phyloP scores from a whole-genome alignment of 257 asterid species.

The Anisodus tanguticus region DNA sequence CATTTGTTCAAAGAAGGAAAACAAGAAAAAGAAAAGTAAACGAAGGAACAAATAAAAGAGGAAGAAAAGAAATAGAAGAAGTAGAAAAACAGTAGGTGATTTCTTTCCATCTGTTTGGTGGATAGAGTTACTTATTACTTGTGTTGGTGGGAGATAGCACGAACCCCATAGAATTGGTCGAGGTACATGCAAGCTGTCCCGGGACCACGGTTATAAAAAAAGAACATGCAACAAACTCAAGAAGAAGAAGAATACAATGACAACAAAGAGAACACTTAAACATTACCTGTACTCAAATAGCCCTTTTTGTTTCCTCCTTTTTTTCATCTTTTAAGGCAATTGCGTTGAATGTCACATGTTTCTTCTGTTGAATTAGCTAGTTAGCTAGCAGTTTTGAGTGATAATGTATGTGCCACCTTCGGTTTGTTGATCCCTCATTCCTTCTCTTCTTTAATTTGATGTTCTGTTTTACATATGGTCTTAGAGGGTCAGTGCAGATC shows the following conservation, averaged over 20 bases:
- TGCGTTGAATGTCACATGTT: background rate
- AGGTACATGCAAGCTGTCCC: background rate
- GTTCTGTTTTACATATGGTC: conserved; percentile 1
- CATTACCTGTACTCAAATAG: background rate
- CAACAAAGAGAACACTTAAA: background rate
- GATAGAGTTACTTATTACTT: background rate
- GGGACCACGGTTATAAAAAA: background rate
- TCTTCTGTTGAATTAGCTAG: background rate
- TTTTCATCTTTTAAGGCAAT: conserved; percentile 10
- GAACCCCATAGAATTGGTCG: background rate
- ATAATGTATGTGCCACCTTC: background rate
- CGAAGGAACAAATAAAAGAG: background rate
- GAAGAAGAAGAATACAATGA: background rate
- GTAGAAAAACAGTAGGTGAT: background rate
- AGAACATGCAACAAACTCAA: background rate
- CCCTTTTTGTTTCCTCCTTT: background rate
- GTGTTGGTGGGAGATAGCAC: background rate
- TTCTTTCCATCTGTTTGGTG: background rate
- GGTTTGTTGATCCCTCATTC: background rate
- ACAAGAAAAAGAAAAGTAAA: background rate
- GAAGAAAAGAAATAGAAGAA: conserved; percentile 13
- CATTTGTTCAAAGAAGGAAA: background rate
- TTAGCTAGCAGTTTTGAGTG: conserved; percentile 22
- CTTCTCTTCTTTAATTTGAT: conserved; percentile 14
- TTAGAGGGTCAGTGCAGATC: conserved; percentile 14